Percentiles rank a stretch among this genome's conserved stretches.
phyloP scores from a whole-genome alignment of 495 filamentous ascomycete species.

The Penicillium pulvis region DNA sequence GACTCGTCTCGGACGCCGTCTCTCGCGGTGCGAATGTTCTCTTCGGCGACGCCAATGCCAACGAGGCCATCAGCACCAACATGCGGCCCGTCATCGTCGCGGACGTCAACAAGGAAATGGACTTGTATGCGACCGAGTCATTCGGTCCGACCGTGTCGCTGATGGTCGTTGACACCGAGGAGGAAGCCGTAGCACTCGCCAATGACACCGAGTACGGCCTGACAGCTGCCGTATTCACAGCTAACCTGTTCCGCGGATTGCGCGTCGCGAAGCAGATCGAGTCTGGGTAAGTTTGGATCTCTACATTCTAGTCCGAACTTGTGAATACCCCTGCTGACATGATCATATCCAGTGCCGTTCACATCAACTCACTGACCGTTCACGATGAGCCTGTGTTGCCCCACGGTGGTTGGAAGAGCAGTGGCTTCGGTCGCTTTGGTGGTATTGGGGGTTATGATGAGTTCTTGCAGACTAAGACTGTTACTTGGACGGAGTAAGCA shows the following conservation, averaged over 20 bases:
- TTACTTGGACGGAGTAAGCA: constrained; percentile 61
- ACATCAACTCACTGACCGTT: constrained; percentile 84
- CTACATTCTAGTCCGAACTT: neutral
- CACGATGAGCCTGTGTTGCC: constrained; percentile 81
- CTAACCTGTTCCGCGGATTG: constrained; percentile 49
- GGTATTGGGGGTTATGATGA: constrained; percentile 62
- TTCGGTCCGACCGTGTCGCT: constrained; percentile 80
- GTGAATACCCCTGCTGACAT: neutral
- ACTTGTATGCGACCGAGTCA: constrained; percentile 76
- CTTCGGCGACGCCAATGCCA: constrained; percentile 54
- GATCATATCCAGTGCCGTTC: constrained; percentile 58
- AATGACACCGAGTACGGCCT: constrained; percentile 58
- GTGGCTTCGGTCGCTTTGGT: constrained; percentile 76
- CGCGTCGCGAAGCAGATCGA: constrained; percentile 52
- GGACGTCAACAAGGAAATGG: constrained; percentile 76
- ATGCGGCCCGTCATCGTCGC: constrained; percentile 75
- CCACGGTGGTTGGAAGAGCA: constrained; percentile 85
- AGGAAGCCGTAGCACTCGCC: constrained; percentile 49
- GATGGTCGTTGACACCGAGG: constrained; percentile 48
- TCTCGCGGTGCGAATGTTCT: constrained; percentile 69
- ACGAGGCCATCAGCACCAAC: constrained; percentile 49
- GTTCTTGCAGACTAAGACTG: constrained; percentile 82
- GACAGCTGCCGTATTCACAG: constrained; percentile 49
- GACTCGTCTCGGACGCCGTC: constrained; percentile 65
- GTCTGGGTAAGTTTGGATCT: constrained; percentile 39